Percentiles rank a stretch among this genome's conserved stretches.
Conservation (phyloP, 495 filamentous ascomycete species). For the Penicillium parvum region DNA sequence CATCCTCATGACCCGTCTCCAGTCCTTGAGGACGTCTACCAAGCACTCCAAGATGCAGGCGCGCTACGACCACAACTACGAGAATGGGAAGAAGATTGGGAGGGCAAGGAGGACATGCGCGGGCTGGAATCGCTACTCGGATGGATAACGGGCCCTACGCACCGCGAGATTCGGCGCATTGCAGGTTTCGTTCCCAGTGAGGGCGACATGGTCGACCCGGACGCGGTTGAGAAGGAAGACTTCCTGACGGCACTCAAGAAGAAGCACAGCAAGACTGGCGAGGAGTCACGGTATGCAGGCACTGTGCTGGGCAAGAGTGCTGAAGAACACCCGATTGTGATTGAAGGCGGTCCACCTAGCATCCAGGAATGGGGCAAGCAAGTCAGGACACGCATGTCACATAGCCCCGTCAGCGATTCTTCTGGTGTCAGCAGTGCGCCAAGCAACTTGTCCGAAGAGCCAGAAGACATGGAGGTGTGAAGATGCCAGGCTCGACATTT, state of each 20-base stretch:
- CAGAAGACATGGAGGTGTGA: constrained; percentile 40
- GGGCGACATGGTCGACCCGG: constrained; percentile 42
- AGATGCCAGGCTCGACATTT: too few relatives aligned
- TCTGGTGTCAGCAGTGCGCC: constrained; percentile 44
- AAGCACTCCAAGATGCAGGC: constrained; percentile 74
- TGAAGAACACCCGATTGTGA: constrained; percentile 60
- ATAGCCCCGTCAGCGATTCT: constrained; percentile 31
- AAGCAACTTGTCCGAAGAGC: constrained; percentile 40
- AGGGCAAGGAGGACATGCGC: constrained; percentile 63
- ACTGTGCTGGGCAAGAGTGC: constrained; percentile 68
- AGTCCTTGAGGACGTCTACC: constrained; percentile 70
- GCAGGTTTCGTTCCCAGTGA: constrained; percentile 50
- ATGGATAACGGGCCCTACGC: constrained; percentile 65
- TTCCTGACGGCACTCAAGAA: constrained; percentile 75
- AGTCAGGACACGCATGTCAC: constrained; percentile 29
- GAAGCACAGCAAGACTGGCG: constrained; percentile 77
- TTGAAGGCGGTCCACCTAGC: constrained; percentile 69
- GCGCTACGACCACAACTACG: constrained; percentile 59
- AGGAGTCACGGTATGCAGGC: constrained; percentile 74
- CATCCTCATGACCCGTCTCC: constrained; percentile 48
- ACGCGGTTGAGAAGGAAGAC: constrained; percentile 58
- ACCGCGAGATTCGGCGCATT: constrained; percentile 69
- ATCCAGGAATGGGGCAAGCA: constrained; percentile 61
- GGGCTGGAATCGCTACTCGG: constrained; percentile 68
- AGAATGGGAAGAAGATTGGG: constrained; percentile 54